These are phyloP conservation scores for Chytriomyces sp. DNA, from an alignment of 192 early-diverging fungal species.

Conservation along the genomic window DNA sequence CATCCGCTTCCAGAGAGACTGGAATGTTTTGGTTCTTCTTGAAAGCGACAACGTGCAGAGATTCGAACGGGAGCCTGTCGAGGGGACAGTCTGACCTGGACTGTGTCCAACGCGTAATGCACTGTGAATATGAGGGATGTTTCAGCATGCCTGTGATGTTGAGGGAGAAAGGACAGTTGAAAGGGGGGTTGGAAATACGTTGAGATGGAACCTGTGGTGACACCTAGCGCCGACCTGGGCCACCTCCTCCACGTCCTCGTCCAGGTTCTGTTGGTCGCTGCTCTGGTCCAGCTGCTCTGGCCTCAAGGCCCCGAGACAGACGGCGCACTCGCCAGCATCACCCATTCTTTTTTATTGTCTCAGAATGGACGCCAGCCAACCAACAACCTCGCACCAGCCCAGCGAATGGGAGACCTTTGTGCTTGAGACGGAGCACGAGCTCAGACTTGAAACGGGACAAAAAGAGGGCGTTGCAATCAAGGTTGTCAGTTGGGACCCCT, in stretches of 20 bases:
- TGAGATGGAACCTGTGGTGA: not conserved
- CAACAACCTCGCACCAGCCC: not conserved
- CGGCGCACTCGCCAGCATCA: not conserved
- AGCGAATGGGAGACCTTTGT: not conserved
- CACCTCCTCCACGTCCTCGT: not conserved
- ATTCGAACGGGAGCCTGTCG: not conserved
- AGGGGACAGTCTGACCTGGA: not conserved
- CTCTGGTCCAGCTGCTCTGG: not conserved
- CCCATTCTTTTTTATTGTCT: not conserved
- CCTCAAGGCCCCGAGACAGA: not conserved
- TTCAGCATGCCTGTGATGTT: not conserved
- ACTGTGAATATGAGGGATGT: not conserved
- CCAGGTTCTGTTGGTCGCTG: no score
- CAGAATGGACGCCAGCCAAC: not conserved
- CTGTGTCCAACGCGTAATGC: not conserved
- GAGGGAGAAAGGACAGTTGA: not conserved
- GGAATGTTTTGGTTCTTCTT: no score
- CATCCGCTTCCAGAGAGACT: no score
- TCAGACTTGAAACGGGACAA: conserved; percentile 90
- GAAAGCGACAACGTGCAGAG: not conserved
- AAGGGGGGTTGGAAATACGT: not conserved
- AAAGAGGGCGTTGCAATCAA: conserved; percentile 65
- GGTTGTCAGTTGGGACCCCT: conserved; percentile 41
- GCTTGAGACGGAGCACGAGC: conserved; percentile 79
- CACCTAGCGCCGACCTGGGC: not conserved